phyloP scores from a whole-genome alignment of 495 filamentous ascomycete genomes.

The Jackrogersella minutella region DNA sequence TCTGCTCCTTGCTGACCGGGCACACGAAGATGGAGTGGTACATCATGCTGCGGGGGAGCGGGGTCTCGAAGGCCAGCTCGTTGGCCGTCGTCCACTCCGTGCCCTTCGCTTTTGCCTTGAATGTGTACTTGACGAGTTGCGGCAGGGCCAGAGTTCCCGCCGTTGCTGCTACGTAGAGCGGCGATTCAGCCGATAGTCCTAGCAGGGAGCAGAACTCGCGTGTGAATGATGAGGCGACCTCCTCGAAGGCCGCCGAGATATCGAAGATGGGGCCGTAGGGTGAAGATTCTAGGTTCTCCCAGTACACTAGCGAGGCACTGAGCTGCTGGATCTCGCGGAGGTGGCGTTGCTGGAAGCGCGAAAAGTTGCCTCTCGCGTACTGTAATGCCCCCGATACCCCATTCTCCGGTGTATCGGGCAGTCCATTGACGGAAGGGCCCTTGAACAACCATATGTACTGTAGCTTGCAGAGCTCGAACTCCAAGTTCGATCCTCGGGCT shows the following conservation, averaged over 20 bases:
- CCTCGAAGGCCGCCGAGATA: conserved; percentile 75
- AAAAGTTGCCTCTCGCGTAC: conserved; percentile 75
- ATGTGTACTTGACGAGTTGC: conserved; percentile 79
- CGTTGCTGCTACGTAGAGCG: conserved; percentile 88
- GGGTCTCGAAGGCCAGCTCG: conserved; percentile 92
- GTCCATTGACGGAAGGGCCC: conserved; percentile 52
- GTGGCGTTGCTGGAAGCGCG: conserved; percentile 67
- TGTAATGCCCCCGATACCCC: conserved; percentile 63
- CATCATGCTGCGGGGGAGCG: conserved; percentile 82
- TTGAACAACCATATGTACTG: conserved; percentile 87
- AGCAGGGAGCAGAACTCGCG: conserved; percentile 94
- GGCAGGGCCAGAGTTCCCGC: conserved; percentile 92
- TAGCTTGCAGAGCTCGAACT: conserved; percentile 89
- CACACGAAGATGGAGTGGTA: conserved; percentile 99
- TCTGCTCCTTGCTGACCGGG: conserved; percentile 94
- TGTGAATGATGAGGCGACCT: conserved; percentile 84
- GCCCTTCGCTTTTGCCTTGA: conserved; percentile 82
- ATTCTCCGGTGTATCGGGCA: conserved; percentile 54
- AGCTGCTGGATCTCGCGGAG: conserved; percentile 78
- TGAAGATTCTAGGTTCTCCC: conserved; percentile 68
- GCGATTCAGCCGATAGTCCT: conserved; percentile 84
- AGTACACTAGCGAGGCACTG: conserved; percentile 77
- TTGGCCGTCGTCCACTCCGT: conserved; percentile 94
- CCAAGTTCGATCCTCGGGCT: conserved; percentile 85
- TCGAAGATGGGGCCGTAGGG: conserved; percentile 83